Evolutionary conservation across 176 grass and related monocot species (phyloP).

Genomic region (Elymus sibiricus): DNA sequence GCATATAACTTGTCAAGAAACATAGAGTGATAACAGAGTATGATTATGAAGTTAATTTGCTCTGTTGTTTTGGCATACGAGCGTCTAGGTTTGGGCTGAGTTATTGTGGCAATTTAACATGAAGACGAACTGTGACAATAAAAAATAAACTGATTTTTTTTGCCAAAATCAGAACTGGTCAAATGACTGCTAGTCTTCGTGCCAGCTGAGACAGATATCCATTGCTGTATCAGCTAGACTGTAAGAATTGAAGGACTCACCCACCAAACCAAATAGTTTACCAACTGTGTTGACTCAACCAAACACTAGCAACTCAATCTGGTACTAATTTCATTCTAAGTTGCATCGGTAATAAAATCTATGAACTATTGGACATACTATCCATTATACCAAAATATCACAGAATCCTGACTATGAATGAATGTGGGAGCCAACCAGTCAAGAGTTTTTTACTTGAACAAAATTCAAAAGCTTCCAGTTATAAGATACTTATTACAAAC

Average conservation of each 20-base stretch:
- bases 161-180: background rate
- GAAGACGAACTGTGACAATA: background rate
- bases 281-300: background rate
- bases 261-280: background rate
- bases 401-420: background rate
- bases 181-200: background rate
- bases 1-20: background rate
- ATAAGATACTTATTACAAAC: background rate
- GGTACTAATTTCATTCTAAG: background rate
- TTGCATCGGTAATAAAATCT: background rate
- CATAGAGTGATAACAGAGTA: background rate
- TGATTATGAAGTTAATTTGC: background rate
- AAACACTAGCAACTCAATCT: constrained; percentile 10
- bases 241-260: background rate
- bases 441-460: background rate
- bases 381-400: background rate
- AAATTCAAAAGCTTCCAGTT: background rate
- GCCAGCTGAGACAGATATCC: background rate
- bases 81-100: background rate
- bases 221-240: background rate
- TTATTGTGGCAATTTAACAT: background rate
- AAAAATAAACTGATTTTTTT: background rate
- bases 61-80: background rate
- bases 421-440: background rate
- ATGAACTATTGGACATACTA: background rate